Conservation (phyloP, 2,329 filamentous ascomycete species). For the Aspergillus oerlinghausenensis region DNA sequence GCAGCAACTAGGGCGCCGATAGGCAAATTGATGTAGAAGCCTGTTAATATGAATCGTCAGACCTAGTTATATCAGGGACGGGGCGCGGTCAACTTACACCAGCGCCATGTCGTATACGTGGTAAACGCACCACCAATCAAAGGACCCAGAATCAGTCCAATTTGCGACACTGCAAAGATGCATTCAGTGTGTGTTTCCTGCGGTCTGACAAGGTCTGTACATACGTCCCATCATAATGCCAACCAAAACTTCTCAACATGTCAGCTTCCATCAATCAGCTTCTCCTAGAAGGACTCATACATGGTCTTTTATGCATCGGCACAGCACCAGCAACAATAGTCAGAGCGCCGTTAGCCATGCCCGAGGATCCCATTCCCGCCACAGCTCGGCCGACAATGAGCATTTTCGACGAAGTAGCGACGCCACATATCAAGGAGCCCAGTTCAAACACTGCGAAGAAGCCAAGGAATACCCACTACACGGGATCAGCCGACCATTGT, state of each 20-base stretch:
- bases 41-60: neutral
- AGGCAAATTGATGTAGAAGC: conserved; percentile 41
- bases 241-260: conserved; percentile 2
- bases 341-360: conserved; percentile 23
- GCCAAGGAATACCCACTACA: conserved; percentile 20
- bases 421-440: conserved; percentile 24
- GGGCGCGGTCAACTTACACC: conserved; percentile 11
- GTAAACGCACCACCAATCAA: neutral
- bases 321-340: conserved; percentile 22
- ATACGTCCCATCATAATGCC: conserved; percentile 22
- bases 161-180: conserved; percentile 18
- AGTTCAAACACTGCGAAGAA: conserved; percentile 27
- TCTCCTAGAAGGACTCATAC: conserved; percentile 5
- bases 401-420: conserved; percentile 25
- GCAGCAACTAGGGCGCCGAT: conserved; percentile 30
- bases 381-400: conserved; percentile 27
- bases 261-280: neutral
- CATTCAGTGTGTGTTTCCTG: neutral
- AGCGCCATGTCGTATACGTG: conserved; percentile 16
- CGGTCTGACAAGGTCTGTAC: neutral
- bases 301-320: conserved; percentile 22
- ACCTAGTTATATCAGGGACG: too few species aligned
- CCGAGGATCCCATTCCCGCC: conserved; percentile 24
- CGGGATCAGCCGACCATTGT: neutral
- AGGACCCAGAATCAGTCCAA: conserved; percentile 26